Percentiles rank a stretch among this genome's conserved stretches.
Evolutionary conservation across 208 protist genomes (phyloP).

Genomic region (Trypanosomatidae sp.): DNA sequence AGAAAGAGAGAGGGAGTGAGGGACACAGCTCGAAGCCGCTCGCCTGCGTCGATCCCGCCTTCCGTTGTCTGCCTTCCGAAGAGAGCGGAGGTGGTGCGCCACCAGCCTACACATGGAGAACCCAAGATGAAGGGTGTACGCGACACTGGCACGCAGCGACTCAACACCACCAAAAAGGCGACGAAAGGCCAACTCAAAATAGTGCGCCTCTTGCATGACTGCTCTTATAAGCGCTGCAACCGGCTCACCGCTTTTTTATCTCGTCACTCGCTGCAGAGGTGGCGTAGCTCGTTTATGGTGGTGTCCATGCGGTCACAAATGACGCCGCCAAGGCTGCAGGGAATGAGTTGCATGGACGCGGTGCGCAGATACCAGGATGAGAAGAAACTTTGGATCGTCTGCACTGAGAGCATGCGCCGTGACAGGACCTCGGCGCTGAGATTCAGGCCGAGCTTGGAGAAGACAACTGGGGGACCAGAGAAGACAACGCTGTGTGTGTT

Average conservation of each 20-base stretch:
- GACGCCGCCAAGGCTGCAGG: constrained; percentile 28
- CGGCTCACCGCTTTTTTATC: not conserved
- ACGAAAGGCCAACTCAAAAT: too few relatives aligned
- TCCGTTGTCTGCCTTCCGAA: not conserved
- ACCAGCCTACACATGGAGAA: not conserved
- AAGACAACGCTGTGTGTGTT: constrained; percentile 33
- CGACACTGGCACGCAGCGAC: too few relatives aligned
- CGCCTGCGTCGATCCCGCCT: not conserved
- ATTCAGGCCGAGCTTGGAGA: constrained; percentile 5
- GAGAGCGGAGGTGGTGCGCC: not conserved
- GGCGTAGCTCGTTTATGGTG: constrained; percentile 28
- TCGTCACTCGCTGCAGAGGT: constrained; percentile 9
- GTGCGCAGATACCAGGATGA: constrained; percentile 41
- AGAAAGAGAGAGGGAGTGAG: not conserved
- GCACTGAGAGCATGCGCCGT: constrained; percentile 30
- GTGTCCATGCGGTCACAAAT: constrained; percentile 39
- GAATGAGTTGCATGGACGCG: constrained; percentile 35
- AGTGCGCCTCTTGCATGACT: too few relatives aligned
- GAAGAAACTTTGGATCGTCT: constrained; percentile 27
- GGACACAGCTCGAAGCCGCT: not conserved
- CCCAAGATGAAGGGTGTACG: too few relatives aligned
- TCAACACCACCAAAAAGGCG: too few relatives aligned
- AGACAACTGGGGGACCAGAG: constrained; percentile 25
- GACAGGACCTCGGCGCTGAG: constrained; percentile 10
- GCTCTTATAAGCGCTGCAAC: too few relatives aligned